These are phyloP conservation scores for Gastrodia elata DNA, from an alignment of 106 monocot species.

Conservation along the genomic window DNA sequence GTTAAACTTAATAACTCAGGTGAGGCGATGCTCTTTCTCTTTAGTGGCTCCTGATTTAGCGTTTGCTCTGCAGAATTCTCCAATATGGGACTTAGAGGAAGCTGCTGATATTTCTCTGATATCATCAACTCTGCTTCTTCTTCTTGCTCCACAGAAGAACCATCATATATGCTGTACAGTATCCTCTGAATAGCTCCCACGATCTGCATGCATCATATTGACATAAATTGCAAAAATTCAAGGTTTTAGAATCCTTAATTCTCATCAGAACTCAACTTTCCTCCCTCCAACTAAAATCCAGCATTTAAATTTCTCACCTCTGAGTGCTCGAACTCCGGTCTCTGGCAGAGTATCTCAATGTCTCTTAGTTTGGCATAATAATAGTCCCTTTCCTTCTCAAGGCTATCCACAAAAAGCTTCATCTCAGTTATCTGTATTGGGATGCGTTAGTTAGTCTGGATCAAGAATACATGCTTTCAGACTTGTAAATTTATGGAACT, in stretches of 20 bases:
- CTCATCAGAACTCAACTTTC: no score
- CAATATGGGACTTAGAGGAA: conserved; percentile 43
- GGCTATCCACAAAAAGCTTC: conserved; percentile 77
- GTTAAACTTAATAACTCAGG: conserved; percentile 47
- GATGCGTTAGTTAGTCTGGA: no score
- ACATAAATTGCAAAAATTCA: neutral
- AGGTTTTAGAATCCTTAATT: neutral
- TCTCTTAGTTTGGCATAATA: conserved; percentile 86
- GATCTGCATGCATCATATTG: conserved; percentile 24
- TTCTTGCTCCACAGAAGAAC: conserved; percentile 33
- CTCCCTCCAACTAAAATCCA: neutral
- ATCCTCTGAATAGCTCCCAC: conserved; percentile 60
- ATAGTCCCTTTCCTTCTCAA: conserved; percentile 97
- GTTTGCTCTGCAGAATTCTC: conserved; percentile 32
- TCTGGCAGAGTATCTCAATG: conserved; percentile 81
- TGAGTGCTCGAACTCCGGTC: conserved; percentile 53
- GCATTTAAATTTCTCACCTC: conserved; percentile 41
- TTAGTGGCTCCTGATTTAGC: conserved; percentile 44
- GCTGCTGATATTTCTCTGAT: conserved; percentile 24
- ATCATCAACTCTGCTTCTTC: conserved; percentile 63
- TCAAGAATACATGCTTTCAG: no score
- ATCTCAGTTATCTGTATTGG: conserved; percentile 83
- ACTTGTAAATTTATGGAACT: no score
- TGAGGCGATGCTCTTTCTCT: conserved; percentile 65
- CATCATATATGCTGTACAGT: conserved; percentile 54